These are phyloP conservation scores for Paecilomyces dactylethromorphus DNA, from an alignment of 2,329 filamentous ascomycete species.

Conservation along the genomic window DNA sequence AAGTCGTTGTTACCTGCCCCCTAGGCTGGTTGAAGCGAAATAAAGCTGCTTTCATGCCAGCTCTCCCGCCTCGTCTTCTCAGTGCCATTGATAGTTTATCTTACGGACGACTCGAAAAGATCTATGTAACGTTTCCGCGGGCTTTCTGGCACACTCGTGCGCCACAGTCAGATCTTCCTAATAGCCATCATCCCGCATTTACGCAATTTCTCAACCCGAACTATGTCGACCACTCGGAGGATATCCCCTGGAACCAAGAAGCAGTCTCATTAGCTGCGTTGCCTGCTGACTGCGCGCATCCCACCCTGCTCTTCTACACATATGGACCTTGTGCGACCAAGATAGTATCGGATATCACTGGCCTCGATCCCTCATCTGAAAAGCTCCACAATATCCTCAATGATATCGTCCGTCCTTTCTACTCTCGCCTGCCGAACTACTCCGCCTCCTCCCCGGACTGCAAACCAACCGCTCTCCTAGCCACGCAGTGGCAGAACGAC, in stretches of 20 bases:
- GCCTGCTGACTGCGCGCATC: conserved; percentile 53
- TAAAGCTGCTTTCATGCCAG: conserved; percentile 37
- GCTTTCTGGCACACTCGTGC: conserved; percentile 63
- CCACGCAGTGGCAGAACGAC: conserved; percentile 73
- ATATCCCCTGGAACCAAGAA: conserved; percentile 65
- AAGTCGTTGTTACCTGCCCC: conserved; percentile 47
- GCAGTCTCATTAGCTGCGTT: conserved; percentile 70
- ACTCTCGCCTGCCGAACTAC: conserved; percentile 67
- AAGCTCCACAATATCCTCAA: conserved; percentile 51
- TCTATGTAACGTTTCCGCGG: conserved; percentile 61
- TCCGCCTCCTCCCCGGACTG: conserved; percentile 48
- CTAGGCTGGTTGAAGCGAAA: conserved; percentile 49
- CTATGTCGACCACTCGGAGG: conserved; percentile 59
- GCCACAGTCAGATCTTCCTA: conserved; percentile 14
- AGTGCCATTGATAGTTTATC: conserved; percentile 43
- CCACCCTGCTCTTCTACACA: conserved; percentile 73
- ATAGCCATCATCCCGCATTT: conserved; percentile 54
- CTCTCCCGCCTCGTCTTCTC: conserved; percentile 35
- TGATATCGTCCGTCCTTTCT: conserved; percentile 71
- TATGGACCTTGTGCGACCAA: conserved; percentile 38
- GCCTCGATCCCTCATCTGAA: conserved; percentile 29
- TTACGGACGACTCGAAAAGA: conserved; percentile 42
- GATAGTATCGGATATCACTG: conserved; percentile 28
- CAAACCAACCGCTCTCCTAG: conserved; percentile 55
- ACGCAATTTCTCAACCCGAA: conserved; percentile 67